phyloP scores from a whole-genome alignment of 257 asterid species.

The Anisodus acutangulus region DNA sequence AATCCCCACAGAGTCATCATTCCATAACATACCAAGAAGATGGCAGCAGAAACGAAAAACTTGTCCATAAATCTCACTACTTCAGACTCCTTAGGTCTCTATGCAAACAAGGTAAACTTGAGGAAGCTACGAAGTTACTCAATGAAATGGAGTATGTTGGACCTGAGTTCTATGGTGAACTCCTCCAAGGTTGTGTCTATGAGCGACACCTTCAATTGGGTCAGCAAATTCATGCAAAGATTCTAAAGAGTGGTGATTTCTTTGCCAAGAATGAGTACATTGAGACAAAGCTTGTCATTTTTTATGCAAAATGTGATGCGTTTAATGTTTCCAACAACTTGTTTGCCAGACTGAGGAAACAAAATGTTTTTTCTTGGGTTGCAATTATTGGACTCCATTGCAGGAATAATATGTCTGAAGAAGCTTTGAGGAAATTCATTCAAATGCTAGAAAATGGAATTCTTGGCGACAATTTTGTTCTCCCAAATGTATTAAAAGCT shows the following conservation, averaged over 20 bases:
- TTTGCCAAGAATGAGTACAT: conserved; percentile 40
- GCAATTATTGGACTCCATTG: conserved; percentile 43
- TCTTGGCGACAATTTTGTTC: conserved; percentile 41
- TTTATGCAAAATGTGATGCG: conserved; percentile 41
- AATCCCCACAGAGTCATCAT: not conserved
- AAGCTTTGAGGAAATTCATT: conserved; percentile 38
- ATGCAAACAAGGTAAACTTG: conserved; percentile 40
- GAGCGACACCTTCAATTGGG: conserved; percentile 36
- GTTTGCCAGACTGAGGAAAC: conserved; percentile 34
- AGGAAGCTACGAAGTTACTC: conserved; percentile 36
- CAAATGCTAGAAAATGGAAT: conserved; percentile 41
- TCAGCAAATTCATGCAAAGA: conserved; percentile 40
- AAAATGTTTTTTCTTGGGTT: conserved; percentile 44
- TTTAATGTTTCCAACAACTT: conserved; percentile 32
- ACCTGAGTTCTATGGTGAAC: conserved; percentile 39
- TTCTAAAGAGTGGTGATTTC: conserved; percentile 36
- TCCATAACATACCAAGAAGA: conserved; percentile 26
- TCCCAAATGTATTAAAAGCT: conserved; percentile 44
- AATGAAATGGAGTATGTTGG: conserved; percentile 36
- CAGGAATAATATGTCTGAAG: conserved; percentile 33
- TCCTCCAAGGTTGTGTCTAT: conserved; percentile 43
- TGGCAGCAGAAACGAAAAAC: not conserved
- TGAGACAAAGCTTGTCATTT: conserved; percentile 42
- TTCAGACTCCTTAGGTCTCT: conserved; percentile 33
- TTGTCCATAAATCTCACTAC: conserved; percentile 17